Percentiles rank a stretch among this genome's conserved stretches.
Conservation (phyloP, 2,329 filamentous ascomycete genomes). For the Hymenoscyphus infarciens region DNA sequence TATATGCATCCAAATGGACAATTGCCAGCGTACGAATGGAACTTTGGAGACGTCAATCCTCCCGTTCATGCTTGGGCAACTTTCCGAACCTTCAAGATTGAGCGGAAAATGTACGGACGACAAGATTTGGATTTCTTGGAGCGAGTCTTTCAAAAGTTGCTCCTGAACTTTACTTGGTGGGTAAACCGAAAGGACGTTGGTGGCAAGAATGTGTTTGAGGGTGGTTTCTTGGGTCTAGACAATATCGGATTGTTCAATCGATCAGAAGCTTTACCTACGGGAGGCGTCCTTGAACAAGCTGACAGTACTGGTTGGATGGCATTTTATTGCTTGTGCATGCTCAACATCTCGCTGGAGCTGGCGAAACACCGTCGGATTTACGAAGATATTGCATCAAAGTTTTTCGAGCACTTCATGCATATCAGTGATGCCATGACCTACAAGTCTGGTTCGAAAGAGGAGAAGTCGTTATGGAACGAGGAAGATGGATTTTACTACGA, state of each 20-base stretch:
- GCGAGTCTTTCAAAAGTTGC: constrained; percentile 90
- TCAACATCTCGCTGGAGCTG: constrained; percentile 92
- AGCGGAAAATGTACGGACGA: constrained; percentile 92
- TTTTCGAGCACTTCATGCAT: constrained; percentile 97
- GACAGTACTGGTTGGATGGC: constrained; percentile 99
- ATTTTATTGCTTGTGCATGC: constrained; percentile 93
- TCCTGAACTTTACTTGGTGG: constrained; percentile 99
- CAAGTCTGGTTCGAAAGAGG: constrained; percentile 67
- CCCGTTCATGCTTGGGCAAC: constrained; percentile 95
- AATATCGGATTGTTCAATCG: constrained; percentile 98
- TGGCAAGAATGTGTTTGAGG: constrained; percentile 96
- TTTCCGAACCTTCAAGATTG: constrained; percentile 96
- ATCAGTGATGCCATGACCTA: constrained; percentile 97
- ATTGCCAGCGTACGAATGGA: constrained; percentile 91
- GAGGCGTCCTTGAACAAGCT: constrained; percentile 89
- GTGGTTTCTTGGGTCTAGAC: constrained; percentile 90
- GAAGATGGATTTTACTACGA: constrained; percentile 98
- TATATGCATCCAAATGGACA: constrained; percentile 98
- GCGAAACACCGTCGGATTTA: constrained; percentile 94
- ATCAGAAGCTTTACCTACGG: constrained; percentile 89
- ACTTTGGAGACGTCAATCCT: constrained; percentile 95
- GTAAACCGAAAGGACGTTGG: constrained; percentile 93
- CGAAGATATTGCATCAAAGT: constrained; percentile 95
- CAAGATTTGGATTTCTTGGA: constrained; percentile 95
- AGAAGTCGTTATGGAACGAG: constrained; percentile 92